A percentile compares a stretch with the other conserved stretches of the same genome.
These are phyloP conservation scores for Carallia brachiata DNA, from an alignment of 345 rosid species.

Conservation along the genomic window DNA sequence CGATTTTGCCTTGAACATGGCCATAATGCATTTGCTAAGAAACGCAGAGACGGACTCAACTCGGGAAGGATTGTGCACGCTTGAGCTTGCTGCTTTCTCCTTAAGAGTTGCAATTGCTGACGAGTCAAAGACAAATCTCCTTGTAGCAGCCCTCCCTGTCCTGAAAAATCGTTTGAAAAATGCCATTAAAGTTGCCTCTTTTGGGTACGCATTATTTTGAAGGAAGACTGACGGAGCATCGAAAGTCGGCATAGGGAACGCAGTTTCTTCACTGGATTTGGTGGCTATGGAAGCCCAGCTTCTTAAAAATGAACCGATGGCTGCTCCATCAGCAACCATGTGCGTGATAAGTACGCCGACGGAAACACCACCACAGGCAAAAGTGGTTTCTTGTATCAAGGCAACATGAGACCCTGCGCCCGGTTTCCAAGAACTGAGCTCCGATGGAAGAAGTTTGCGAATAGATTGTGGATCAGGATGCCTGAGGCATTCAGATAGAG, in stretches of 20 bases:
- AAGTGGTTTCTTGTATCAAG: conserved; percentile 22
- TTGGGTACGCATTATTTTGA: neutral
- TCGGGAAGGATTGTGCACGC: conserved; percentile 38
- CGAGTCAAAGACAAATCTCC: conserved; percentile 43
- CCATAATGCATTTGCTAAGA: conserved; percentile 38
- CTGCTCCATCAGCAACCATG: conserved; percentile 39
- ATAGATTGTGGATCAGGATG: neutral
- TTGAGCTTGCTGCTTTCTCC: conserved; percentile 28
- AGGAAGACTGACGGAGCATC: conserved; percentile 31
- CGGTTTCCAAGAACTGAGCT: neutral
- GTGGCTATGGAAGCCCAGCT: conserved; percentile 34
- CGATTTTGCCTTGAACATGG: conserved; percentile 25
- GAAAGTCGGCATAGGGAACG: conserved; percentile 26
- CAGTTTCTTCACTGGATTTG: neutral
- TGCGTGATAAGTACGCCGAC: conserved; percentile 39
- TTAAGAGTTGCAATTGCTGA: conserved; percentile 31
- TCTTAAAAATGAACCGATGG: conserved; percentile 36
- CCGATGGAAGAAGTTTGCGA: conserved; percentile 7
- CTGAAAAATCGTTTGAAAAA: neutral
- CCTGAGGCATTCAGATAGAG: conserved; percentile 5
- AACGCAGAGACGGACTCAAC: conserved; percentile 49
- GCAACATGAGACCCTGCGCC: neutral
- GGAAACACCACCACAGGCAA: conserved; percentile 41
- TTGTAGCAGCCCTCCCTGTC: conserved; percentile 16
- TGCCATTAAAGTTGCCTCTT: neutral